Percentiles rank a stretch among this genome's conserved stretches.
Conservation (phyloP, 2,329 filamentous ascomycete species). For the Monosporascus sp. region DNA sequence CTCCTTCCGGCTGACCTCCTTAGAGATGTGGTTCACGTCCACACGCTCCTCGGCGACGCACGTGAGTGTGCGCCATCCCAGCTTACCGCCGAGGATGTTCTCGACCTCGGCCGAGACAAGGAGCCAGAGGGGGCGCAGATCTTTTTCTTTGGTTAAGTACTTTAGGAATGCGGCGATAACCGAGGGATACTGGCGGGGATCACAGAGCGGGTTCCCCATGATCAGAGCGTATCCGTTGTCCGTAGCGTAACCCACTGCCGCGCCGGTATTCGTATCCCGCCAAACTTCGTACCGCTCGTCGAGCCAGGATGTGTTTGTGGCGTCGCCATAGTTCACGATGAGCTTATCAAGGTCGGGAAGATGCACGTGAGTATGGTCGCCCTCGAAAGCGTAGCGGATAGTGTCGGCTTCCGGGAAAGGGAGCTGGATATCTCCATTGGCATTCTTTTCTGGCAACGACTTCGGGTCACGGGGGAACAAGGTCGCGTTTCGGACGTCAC, state of each 20-base stretch:
- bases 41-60: conserved; percentile 87
- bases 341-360: conserved; percentile 77
- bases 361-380: conserved; percentile 43
- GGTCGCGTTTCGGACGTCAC: conserved; percentile 84
- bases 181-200: conserved; percentile 67
- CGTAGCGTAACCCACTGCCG: conserved; percentile 77
- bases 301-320: conserved; percentile 89
- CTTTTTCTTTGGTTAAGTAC: conserved; percentile 64
- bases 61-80: conserved; percentile 84
- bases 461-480: conserved; percentile 86
- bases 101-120: conserved; percentile 77
- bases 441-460: conserved; percentile 65
- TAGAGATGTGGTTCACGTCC: conserved; percentile 63
- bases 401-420: conserved; percentile 87
- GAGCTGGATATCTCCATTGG: conserved; percentile 42
- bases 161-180: conserved; percentile 71
- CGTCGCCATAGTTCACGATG: conserved; percentile 92
- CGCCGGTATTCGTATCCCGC: conserved; percentile 74
- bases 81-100: conserved; percentile 70
- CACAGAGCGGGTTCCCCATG: conserved; percentile 83
- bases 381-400: conserved; percentile 51
- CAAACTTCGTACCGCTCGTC: conserved; percentile 86
- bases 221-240: conserved; percentile 73
- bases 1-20: conserved; percentile 67
- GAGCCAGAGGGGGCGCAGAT: conserved; percentile 81